phyloP scores from a whole-genome alignment of 1,284 basidiomycete genomes.

The Cutaneotrichosporon dermatis region DNA sequence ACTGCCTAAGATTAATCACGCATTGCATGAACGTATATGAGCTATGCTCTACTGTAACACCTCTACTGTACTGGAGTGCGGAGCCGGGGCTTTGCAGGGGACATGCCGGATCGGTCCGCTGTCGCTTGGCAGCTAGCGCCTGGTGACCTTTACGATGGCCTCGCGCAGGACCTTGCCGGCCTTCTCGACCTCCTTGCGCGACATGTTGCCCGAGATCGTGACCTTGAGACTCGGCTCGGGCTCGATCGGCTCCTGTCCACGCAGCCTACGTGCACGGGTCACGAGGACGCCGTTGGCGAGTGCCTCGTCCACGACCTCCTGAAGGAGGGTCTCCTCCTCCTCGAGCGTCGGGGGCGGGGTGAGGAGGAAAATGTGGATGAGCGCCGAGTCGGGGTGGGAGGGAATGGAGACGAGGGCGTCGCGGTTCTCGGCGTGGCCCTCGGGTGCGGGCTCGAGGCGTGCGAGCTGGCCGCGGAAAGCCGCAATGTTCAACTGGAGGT shows the following conservation, averaged over 20 bases:
- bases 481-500: constrained; percentile 75
- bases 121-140: no score
- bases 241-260: constrained; percentile 76
- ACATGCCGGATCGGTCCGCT: no score
- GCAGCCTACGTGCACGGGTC: constrained; percentile 72
- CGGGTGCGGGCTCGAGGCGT: constrained; percentile 52
- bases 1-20: not conserved
- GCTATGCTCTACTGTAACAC: not conserved
- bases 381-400: constrained; percentile 75
- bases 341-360: constrained; percentile 54
- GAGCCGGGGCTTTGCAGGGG: no score
- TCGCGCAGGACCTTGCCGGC: constrained; percentile 70
- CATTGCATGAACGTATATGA: not conserved
- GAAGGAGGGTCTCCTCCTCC: constrained; percentile 70
- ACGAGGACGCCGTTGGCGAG: constrained; percentile 72
- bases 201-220: constrained; percentile 70
- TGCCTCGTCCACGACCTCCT: constrained; percentile 82
- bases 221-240: constrained; percentile 80
- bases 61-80: not conserved
- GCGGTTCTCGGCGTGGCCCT: constrained; percentile 24
- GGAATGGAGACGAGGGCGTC: constrained; percentile 73
- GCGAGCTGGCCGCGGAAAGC: constrained; percentile 73
- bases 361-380: constrained; percentile 77
- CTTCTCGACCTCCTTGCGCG: constrained; percentile 87
- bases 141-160: constrained; percentile 64